Percentiles rank a stretch among this genome's conserved stretches.
Conservation (phyloP, 192 early-diverging fungal species). For the Coemansia sp. region DNA sequence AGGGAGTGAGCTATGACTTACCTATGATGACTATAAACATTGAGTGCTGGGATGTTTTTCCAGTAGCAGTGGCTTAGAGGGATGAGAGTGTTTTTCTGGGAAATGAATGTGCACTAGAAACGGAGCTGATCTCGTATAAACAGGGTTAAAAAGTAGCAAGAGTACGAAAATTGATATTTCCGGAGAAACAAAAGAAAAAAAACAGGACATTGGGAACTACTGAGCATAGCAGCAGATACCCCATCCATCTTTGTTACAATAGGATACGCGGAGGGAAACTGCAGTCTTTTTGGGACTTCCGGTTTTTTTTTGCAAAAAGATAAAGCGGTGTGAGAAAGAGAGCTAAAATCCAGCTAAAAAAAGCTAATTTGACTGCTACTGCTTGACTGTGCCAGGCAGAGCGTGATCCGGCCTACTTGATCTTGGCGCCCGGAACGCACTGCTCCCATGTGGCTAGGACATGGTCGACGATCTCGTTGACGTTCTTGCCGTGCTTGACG, state of each 20-base stretch:
- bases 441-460: conserved; percentile 64
- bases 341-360: not conserved
- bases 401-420: conserved; percentile 31
- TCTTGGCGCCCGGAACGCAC: conserved; percentile 49
- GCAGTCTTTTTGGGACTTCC: not conserved
- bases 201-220: not conserved
- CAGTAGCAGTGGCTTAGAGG: too few species aligned
- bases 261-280: not conserved
- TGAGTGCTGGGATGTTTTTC: not conserved
- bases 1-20: conserved; percentile 15
- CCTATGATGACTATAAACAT: conserved; percentile 55
- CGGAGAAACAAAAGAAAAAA: not conserved
- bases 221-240: too few species aligned
- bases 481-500: conserved; percentile 84
- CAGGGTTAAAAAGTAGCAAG: not conserved
- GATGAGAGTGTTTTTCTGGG: not conserved
- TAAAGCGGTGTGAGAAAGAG: not conserved
- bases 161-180: not conserved
- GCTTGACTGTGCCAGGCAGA: not conserved
- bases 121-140: not conserved
- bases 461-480: conserved; percentile 76
- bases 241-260: too few species aligned
- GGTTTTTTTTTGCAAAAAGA: not conserved
- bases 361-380: not conserved
- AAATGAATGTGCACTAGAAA: not conserved